phyloP scores from a whole-genome alignment of 768 basidiomycete genomes.

The Exidia glandulosa region DNA sequence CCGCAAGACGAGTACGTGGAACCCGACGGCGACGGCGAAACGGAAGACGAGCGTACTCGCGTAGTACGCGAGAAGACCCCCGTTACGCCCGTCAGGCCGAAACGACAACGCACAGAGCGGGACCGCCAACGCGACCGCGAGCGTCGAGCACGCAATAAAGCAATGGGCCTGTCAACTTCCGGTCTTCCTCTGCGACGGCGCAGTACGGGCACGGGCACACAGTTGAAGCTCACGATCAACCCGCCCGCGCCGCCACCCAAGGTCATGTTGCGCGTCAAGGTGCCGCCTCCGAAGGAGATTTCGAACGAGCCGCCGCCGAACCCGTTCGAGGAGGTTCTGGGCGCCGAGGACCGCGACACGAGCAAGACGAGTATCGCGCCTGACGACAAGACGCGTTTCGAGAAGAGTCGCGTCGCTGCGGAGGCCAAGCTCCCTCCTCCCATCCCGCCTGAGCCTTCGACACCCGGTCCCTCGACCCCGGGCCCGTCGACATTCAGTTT shows the following conservation, averaged over 20 bases:
- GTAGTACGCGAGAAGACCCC: not conserved
- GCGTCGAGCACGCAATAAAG: not conserved
- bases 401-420: constrained; percentile 54
- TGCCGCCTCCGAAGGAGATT: not conserved
- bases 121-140: not conserved
- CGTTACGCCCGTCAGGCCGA: not conserved
- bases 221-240: not conserved
- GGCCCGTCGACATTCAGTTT: constrained; percentile 22
- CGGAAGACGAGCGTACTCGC: constrained; percentile 7
- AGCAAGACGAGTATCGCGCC: constrained; percentile 50
- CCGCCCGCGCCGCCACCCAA: not conserved
- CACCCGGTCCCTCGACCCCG: constrained; percentile 26
- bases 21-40: constrained; percentile 33
- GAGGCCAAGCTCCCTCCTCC: constrained; percentile 44
- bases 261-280: not conserved
- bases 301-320: constrained; percentile 38
- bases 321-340: constrained; percentile 81
- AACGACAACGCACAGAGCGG: not conserved
- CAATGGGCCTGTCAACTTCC: not conserved
- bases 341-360: constrained; percentile 57
- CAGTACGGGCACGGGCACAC: too few species aligned
- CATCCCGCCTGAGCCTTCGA: constrained; percentile 3
- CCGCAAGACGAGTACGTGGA: constrained; percentile 61
- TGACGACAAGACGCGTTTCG: constrained; percentile 60
- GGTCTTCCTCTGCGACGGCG: too few species aligned